Evolutionary conservation across 805 yeast species (phyloP), one percentile per base, ranked within the genome.

Genomic region (Priceomyces castillae): DNA sequence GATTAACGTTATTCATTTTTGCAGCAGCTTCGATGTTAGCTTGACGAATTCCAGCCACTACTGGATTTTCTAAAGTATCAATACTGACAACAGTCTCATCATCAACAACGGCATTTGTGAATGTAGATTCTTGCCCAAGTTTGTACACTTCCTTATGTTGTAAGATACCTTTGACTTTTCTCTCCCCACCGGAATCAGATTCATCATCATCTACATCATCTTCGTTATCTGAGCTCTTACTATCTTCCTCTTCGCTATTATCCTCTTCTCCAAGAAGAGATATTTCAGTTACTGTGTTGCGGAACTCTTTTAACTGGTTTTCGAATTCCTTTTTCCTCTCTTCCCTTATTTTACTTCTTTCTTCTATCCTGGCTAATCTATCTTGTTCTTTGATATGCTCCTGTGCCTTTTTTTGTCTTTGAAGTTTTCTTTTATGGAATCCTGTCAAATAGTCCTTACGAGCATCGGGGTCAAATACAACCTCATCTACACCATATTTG

Each of bases 381-480:
- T 84, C 94, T 58, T 84, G 86, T 59, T 90, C 96, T 53, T 84
- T 82, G 40, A 78, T 78, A 54, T 73, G 81, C 46, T 78, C 87
- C 52, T 80, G 81, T 0, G 97, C 98, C 50, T 84, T 82, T 67
- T 89, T 90, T 66, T 86, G 86, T 62, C 98, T 77, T 57, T 86
- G 86, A 14, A 92, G 61, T 61, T 92, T 92, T 58, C 99, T 78
- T 67, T 92, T 92, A 64, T 94, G 98, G 64, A 92, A 92, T 33
- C 99, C 99, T 2, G 97, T 92, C 52, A 92, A 69, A 62, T 82
- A 92, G 47, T 92, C 96, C 62, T 74, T 67, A 60, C 97, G 70
- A n/a, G 85, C 77, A 15, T 77, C 86, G 49, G 81, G 79, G 64
- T 94, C 94, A 61, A 90, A 94, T 1, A 78, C 80, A 22, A 94